Percentiles rank a stretch among this genome's conserved stretches.
Evolutionary conservation across 164 flowering plant genomes (phyloP).

Genomic region (Kingdonia uniflora): DNA sequence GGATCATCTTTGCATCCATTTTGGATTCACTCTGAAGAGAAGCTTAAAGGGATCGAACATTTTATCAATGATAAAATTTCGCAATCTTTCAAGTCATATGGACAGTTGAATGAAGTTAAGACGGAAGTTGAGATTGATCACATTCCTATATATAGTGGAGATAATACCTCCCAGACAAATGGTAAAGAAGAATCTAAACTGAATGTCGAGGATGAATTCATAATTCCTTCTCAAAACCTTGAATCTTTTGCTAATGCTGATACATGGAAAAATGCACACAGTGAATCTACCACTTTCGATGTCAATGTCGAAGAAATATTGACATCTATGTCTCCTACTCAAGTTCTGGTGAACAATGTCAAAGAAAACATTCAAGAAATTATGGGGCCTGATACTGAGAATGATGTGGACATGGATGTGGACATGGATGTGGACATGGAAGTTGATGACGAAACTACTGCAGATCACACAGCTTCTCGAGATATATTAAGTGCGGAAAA

Average conservation of each 20-base stretch:
- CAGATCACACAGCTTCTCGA: constrained; percentile 7
- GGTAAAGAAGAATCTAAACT: constrained; percentile 15
- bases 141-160: constrained; percentile 8
- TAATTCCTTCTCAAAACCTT: constrained; percentile 9
- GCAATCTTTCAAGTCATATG: constrained; percentile 17
- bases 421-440: constrained; percentile 99
- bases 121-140: background rate
- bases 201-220: constrained; percentile 11
- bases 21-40: constrained; percentile 67
- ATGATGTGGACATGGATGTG: constrained; percentile 36
- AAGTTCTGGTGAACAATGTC: constrained; percentile 6
- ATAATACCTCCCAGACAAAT: constrained; percentile 12
- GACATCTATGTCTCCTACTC: constrained; percentile 12
- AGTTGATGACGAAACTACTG: constrained; percentile 55
- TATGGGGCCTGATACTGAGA: constrained; percentile 4
- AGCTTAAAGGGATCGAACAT: constrained; percentile 45
- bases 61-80: constrained; percentile 29
- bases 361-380: constrained; percentile 11
- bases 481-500: constrained; percentile 10
- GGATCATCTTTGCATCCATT: constrained; percentile 69
- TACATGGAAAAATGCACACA: constrained; percentile 3
- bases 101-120: constrained; percentile 16
- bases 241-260: constrained; percentile 10
- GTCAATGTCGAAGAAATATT: constrained; percentile 8
- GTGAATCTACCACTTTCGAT: background rate